These are phyloP conservation scores for Populus pruinosa DNA, from an alignment of 345 rosid species.

Conservation along the genomic window DNA sequence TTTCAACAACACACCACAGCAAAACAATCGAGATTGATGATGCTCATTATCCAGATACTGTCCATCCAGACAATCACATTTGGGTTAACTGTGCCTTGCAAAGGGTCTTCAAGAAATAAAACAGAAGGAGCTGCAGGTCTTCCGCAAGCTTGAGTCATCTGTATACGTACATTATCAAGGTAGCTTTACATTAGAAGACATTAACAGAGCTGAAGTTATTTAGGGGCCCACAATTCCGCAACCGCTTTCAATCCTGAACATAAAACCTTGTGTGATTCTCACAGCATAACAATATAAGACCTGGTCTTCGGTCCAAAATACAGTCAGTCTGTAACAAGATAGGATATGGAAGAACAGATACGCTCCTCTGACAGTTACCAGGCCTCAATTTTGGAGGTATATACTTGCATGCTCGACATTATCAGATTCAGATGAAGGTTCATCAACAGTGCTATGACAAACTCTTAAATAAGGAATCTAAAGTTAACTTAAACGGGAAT, in stretches of 20 bases:
- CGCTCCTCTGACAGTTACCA: background rate
- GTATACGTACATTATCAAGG: background rate
- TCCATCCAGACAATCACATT: background rate
- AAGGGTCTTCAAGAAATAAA: background rate
- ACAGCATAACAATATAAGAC: background rate
- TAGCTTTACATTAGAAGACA: background rate
- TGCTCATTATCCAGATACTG: background rate
- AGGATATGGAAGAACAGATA: background rate
- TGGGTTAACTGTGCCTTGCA: background rate
- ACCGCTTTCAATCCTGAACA: background rate
- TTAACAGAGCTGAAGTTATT: background rate
- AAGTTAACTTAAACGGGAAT: background rate
- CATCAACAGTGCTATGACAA: background rate
- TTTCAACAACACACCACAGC: background rate
- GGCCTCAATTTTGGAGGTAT: background rate
- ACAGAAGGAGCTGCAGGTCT: background rate
- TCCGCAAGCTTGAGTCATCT: background rate
- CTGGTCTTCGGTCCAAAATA: background rate
- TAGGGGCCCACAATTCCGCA: background rate
- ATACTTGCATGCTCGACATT: background rate
- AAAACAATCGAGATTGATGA: background rate
- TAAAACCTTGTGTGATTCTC: background rate
- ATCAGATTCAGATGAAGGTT: background rate
- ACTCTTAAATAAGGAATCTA: background rate
- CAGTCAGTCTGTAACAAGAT: background rate